Evolutionary conservation across 805 yeast genomes (phyloP), one percentile per base, ranked within the genome.

Genomic region (Wickerhamomyces subpelliculosus): DNA sequence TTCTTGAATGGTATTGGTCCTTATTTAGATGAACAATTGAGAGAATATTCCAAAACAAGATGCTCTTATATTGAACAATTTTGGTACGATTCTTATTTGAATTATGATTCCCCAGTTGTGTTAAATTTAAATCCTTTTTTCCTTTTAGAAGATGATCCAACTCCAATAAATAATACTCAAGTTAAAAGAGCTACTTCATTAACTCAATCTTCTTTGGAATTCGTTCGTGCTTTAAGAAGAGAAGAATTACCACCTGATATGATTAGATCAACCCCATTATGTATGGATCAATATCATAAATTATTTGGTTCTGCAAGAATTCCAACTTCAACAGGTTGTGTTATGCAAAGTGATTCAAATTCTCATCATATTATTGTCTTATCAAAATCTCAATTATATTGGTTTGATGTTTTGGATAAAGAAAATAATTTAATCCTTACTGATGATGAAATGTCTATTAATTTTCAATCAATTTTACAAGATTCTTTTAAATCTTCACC

Each of bases 251-350:
- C 82, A 6, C 80, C 82, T 1, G 97, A 88, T 57, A 62, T 58
- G 36, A 65, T 83, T 45, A 75, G 78, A 40, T 78, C 77, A 39
- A 77, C 75, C 10, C 78, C 85, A 0, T 67, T 88, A 37, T 87
- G 90, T 62, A 88, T 88, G 97, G 90, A 86, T 56, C 97, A 88
- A 60, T 88, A 87, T 62, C 74, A 82, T 17, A 80, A 84, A 59
- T 65, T 88, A 42, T 88, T 88, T 64, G 97, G 95, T 2, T 80
- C 94, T 21, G 73, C 94, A 3, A 70, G 97, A 55, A 82, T 88
- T 44, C 96, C 97, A 34, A 81, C 93, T 1, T 69, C 72, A 18
- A 70, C 75, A 3, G 94, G 95, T 4, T 88, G 97, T 59, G 76
- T 84, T 39, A 78, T 88, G 79, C 95, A 87, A 60, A 74, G 85